Percentiles rank a stretch among this genome's conserved stretches.
Conservation (phyloP, 1,284 basidiomycete genomes). For the Ganoderma meredithae region DNA sequence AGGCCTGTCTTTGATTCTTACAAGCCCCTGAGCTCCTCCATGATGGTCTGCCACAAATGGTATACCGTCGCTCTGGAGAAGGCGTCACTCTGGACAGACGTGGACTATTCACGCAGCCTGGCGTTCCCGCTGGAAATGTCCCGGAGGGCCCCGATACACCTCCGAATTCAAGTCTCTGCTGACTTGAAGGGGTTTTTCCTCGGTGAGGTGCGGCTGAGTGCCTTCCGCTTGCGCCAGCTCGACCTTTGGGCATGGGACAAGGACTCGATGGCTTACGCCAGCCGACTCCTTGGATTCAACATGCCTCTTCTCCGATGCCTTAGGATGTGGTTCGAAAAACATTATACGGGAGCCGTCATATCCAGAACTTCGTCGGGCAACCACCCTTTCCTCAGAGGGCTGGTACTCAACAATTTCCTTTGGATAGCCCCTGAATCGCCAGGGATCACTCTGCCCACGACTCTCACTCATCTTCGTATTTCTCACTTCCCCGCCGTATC, state of each 20-base stretch:
- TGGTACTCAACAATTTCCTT: neutral
- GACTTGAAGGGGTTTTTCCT: neutral
- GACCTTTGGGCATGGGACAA: neutral
- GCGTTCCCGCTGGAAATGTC: neutral
- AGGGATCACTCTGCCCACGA: neutral
- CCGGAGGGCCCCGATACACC: neutral
- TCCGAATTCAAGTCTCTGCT: neutral
- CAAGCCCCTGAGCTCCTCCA: neutral
- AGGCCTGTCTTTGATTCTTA: neutral
- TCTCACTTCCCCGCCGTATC: neutral
- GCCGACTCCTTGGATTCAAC: neutral
- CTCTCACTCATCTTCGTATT: neutral
- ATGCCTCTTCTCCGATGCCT: constrained; percentile 1
- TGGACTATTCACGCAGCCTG: neutral
- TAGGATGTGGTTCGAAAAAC: neutral
- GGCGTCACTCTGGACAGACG: neutral
- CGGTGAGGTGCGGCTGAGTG: neutral
- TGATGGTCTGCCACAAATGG: neutral
- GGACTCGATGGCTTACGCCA: neutral
- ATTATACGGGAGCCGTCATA: neutral
- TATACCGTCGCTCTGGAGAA: neutral
- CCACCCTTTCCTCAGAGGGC: neutral
- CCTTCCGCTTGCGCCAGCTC: neutral
- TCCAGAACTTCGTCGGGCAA: neutral
- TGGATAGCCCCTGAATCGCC: neutral